A percentile compares a stretch with the other conserved stretches of the same genome.
phyloP scores from a whole-genome alignment of 2,329 filamentous ascomycete species.

The Aspergillus felis region DNA sequence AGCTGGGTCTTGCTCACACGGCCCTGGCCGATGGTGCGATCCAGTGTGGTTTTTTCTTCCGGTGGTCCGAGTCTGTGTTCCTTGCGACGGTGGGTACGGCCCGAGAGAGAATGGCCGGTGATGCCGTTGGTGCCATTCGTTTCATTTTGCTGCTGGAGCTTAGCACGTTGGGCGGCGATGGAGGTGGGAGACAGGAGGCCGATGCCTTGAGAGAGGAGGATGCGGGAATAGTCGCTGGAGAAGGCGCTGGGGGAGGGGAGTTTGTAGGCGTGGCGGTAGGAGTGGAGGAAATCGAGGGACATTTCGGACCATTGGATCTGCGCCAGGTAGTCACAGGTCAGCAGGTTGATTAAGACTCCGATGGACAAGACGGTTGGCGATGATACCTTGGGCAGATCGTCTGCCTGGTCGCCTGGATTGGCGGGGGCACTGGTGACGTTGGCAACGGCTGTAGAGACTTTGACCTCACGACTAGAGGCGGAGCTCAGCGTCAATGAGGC shows the following conservation, averaged over 20 bases:
- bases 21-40: conserved; percentile 33
- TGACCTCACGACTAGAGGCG: conserved; percentile 12
- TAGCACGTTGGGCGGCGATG: conserved; percentile 32
- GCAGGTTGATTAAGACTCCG: not conserved
- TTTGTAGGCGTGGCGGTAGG: conserved; percentile 47
- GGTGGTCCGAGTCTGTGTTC: conserved; percentile 5
- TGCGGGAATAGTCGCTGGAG: conserved; percentile 43
- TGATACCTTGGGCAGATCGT: conserved; percentile 31
- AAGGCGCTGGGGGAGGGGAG: conserved; percentile 43
- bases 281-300: conserved; percentile 44
- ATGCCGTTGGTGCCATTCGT: conserved; percentile 14
- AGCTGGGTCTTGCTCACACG: conserved; percentile 41
- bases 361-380: not conserved
- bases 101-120: conserved; percentile 4
- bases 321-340: conserved; percentile 3
- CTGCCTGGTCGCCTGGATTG: conserved; percentile 12
- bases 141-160: conserved; percentile 11
- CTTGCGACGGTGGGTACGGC: conserved; percentile 5
- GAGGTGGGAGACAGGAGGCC: conserved; percentile 44
- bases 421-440: conserved; percentile 30
- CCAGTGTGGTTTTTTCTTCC: conserved; percentile 17
- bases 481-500: conserved; percentile 7
- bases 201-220: conserved; percentile 44
- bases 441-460: conserved; percentile 21
- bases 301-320: conserved; percentile 44